phyloP scores from a whole-genome alignment of 441 rosid genomes.

The Aquilaria agallochum region DNA sequence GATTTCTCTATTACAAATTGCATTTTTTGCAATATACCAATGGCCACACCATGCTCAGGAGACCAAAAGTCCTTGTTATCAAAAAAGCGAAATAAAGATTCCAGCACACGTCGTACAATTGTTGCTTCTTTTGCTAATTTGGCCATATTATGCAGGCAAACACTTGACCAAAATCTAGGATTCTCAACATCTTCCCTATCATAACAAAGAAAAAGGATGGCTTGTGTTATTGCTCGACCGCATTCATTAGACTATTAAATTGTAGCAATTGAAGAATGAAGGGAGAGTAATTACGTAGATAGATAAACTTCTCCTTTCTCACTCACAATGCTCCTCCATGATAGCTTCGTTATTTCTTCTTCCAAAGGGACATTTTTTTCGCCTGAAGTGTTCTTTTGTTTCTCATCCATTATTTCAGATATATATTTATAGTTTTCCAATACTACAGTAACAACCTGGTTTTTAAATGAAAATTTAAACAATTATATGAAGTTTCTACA shows the following conservation, averaged over 20 bases:
- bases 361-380: slow-evolving; percentile 30
- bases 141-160: slow-evolving; percentile 53
- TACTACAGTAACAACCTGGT: slow-evolving; percentile 58
- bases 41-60: slow-evolving; percentile 50
- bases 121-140: slow-evolving; percentile 68
- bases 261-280: slow-evolving; percentile 10
- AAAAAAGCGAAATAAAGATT: slow-evolving; percentile 59
- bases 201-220: not conserved
- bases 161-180: slow-evolving; percentile 64
- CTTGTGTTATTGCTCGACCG: not conserved
- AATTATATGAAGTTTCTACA: not conserved
- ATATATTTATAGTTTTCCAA: slow-evolving; percentile 54
- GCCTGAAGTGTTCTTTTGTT: slow-evolving; percentile 33
- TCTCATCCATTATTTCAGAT: slow-evolving; percentile 24
- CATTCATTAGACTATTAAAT: slow-evolving; percentile 7
- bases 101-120: slow-evolving; percentile 54
- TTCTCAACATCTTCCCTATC: slow-evolving; percentile 48
- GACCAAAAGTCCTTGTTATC: slow-evolving; percentile 55
- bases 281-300: slow-evolving; percentile 43
- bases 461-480: slow-evolving; percentile 7
- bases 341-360: slow-evolving; percentile 42
- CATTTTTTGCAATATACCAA: slow-evolving; percentile 49
- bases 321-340: slow-evolving; percentile 56
- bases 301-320: slow-evolving; percentile 60
- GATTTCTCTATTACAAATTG: slow-evolving; percentile 55